phyloP scores from a whole-genome alignment of 495 filamentous ascomycete species.

The Glutinoglossum americanum region DNA sequence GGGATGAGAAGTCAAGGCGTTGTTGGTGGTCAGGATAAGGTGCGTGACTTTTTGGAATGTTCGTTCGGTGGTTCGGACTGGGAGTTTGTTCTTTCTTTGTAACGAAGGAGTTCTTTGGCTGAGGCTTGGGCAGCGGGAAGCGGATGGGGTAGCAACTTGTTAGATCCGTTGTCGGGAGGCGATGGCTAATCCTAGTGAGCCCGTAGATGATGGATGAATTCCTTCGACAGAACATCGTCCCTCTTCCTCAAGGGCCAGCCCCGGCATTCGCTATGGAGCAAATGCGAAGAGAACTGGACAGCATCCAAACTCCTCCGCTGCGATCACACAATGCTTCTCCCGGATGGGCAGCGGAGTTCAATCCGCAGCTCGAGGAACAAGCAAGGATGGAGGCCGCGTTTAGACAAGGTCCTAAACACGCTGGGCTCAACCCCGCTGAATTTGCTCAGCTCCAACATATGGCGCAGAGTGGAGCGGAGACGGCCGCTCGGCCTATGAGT shows the following conservation, averaged over 20 bases:
- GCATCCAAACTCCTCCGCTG: slow-evolving; percentile 31
- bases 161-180: neutral
- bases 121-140: neutral
- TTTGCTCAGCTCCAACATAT: slow-evolving; percentile 71
- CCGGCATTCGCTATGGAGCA: slow-evolving; percentile 50
- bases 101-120: neutral
- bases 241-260: slow-evolving; percentile 27
- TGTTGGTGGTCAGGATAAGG: slow-evolving; percentile 40
- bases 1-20: slow-evolving; percentile 38
- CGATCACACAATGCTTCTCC: slow-evolving; percentile 30
- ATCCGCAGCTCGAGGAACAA: slow-evolving; percentile 33
- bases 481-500: neutral
- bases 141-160: neutral
- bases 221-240: slow-evolving; percentile 42
- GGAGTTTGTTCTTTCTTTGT: neutral
- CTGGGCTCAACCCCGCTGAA: slow-evolving; percentile 61
- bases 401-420: slow-evolving; percentile 25
- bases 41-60: slow-evolving; percentile 11
- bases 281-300: slow-evolving; percentile 41
- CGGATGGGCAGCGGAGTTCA: slow-evolving; percentile 51
- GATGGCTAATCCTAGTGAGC: slow-evolving; percentile 12
- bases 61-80: neutral
- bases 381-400: slow-evolving; percentile 66
- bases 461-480: slow-evolving; percentile 12
- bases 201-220: slow-evolving; percentile 81